These are phyloP conservation scores for Coprinopsis cinerea DNA, from an alignment of 768 basidiomycete genomes.

Conservation along the genomic window DNA sequence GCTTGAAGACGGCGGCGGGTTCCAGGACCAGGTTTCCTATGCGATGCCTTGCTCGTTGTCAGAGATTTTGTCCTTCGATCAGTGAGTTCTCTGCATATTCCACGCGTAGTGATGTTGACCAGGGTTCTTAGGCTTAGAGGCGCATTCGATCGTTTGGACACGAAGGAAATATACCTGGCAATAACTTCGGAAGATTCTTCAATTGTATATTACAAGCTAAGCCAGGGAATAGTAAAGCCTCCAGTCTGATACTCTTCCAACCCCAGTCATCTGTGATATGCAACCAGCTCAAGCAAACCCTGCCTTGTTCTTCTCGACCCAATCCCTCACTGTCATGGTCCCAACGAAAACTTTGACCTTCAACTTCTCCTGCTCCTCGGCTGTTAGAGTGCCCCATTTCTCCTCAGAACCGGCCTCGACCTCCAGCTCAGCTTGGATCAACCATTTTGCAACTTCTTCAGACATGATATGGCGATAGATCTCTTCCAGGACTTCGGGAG, in stretches of 20 bases:
- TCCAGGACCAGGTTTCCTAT: constrained; percentile 37
- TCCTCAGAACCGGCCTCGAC: constrained; percentile 22
- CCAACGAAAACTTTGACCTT: constrained; percentile 19
- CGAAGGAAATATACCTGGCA: constrained; percentile 55
- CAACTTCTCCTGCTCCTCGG: background rate
- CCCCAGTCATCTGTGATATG: too few species aligned
- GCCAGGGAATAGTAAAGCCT: constrained; percentile 72
- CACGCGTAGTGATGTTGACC: background rate
- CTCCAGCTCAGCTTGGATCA: constrained; percentile 15
- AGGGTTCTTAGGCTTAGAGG: constrained; percentile 42
- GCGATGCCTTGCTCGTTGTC: constrained; percentile 66
- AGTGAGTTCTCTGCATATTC: constrained; percentile 33
- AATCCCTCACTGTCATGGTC: constrained; percentile 17
- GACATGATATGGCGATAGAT: constrained; percentile 15
- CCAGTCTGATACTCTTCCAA: constrained; percentile 37
- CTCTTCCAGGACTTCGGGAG: constrained; percentile 9
- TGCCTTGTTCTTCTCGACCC: constrained; percentile 17
- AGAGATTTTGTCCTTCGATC: constrained; percentile 58
- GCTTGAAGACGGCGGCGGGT: constrained; percentile 6
- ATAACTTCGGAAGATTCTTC: constrained; percentile 76
- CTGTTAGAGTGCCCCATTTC: constrained; percentile 12
- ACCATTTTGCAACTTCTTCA: constrained; percentile 14
- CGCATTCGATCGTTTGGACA: constrained; percentile 47
- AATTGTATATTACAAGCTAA: constrained; percentile 80
- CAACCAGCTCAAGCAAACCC: too few species aligned